Evolutionary conservation across 2,329 filamentous ascomycete genomes (phyloP).

Genomic region (Lomentospora prolificans): DNA sequence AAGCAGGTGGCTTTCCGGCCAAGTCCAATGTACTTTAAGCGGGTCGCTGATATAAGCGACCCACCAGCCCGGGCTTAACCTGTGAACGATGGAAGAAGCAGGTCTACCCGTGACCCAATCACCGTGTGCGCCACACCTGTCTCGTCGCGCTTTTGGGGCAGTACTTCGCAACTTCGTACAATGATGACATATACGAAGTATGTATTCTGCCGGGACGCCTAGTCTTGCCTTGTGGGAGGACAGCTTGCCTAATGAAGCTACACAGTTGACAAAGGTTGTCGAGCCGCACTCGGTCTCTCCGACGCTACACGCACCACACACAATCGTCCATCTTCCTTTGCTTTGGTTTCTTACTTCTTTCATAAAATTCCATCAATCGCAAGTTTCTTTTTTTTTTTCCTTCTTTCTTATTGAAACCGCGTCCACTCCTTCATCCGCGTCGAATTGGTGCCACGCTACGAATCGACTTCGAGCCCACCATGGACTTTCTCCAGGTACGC

Average conservation of each 20-base stretch:
- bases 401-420: neutral
- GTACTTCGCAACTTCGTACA: neutral
- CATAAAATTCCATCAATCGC: neutral
- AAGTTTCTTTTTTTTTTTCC: neutral
- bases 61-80: too few relatives aligned
- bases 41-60: neutral
- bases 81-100: too few relatives aligned
- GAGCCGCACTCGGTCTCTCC: too few relatives aligned
- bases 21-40: too few relatives aligned
- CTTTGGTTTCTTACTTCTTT: neutral
- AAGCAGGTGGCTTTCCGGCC: too few relatives aligned
- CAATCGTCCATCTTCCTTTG: neutral
- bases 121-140: neutral
- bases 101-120: neutral
- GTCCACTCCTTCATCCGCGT: conserved; percentile 9
- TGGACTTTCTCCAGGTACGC: conserved; percentile 10
- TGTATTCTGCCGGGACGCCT: too few relatives aligned
- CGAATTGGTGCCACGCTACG: too few relatives aligned
- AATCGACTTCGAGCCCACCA: neutral
- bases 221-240: too few relatives aligned
- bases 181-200: neutral
- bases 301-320: neutral
- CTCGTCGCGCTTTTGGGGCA: neutral
- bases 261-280: too few relatives aligned
- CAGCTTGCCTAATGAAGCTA: neutral